A percentile compares a stretch with the other conserved stretches of the same genome.
Conservation (phyloP, 352 stramenopile species). For the Phytophthora podocarpi region DNA sequence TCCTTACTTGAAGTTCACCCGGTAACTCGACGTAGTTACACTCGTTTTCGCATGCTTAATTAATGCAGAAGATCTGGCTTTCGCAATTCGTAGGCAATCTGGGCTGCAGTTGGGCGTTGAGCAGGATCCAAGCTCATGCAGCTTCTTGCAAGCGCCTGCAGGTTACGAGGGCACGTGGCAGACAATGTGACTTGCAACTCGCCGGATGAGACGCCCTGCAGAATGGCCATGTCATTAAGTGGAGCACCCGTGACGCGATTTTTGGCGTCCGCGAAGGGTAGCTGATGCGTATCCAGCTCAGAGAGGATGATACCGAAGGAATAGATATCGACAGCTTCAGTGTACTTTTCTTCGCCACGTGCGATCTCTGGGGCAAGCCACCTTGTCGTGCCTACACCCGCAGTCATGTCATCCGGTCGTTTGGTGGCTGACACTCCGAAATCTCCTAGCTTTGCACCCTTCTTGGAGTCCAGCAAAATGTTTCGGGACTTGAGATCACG, state of each 20-base stretch:
- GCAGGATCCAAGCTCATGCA: slow-evolving; percentile 61
- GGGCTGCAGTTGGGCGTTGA: slow-evolving; percentile 53
- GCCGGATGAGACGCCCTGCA: slow-evolving; percentile 59
- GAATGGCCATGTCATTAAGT: slow-evolving; percentile 63
- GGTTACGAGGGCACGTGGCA: slow-evolving; percentile 44
- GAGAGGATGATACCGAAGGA: slow-evolving; percentile 72
- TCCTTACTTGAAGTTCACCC: background rate
- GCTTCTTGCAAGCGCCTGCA: slow-evolving; percentile 51
- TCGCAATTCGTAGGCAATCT: slow-evolving; percentile 69
- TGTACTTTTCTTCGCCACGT: slow-evolving; percentile 64
- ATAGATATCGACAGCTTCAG: slow-evolving; percentile 71
- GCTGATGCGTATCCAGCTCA: slow-evolving; percentile 69
- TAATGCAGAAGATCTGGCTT: slow-evolving; percentile 47
- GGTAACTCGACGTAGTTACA: no score
- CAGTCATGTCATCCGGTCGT: slow-evolving; percentile 63
- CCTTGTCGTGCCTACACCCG: slow-evolving; percentile 60
- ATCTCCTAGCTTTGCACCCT: slow-evolving; percentile 68
- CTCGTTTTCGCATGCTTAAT: background rate
- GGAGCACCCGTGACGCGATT: no score
- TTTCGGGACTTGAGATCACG: slow-evolving; percentile 79
- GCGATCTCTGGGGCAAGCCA: slow-evolving; percentile 72
- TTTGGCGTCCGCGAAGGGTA: slow-evolving; percentile 61
- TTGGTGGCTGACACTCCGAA: slow-evolving; percentile 71
- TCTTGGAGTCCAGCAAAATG: slow-evolving; percentile 64
- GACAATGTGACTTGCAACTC: slow-evolving; percentile 47